A percentile compares a stretch with the other conserved stretches of the same genome.
Evolutionary conservation across 768 basidiomycete species (phyloP).

Genomic region (Cubamyces lactineus): DNA sequence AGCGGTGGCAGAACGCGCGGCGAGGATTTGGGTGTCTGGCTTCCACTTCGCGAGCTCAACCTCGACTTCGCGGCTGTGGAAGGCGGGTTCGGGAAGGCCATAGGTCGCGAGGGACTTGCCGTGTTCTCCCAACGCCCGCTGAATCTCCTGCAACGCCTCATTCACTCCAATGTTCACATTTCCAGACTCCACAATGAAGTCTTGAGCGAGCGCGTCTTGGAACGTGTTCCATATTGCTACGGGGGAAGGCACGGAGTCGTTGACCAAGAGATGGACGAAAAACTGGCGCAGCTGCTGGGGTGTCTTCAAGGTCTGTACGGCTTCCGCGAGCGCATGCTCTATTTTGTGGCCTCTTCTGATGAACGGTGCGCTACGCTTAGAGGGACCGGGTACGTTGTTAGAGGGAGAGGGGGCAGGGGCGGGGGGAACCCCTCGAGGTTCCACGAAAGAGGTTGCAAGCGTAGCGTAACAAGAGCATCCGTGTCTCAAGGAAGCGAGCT

Average conservation of each 20-base stretch:
- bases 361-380: slow-evolving; percentile 30
- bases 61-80: slow-evolving; percentile 34
- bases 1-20: slow-evolving; percentile 14
- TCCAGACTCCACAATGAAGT: slow-evolving; percentile 28
- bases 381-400: slow-evolving; percentile 30
- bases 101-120: slow-evolving; percentile 33
- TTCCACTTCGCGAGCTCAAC: slow-evolving; percentile 34
- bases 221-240: slow-evolving; percentile 36
- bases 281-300: slow-evolving; percentile 43
- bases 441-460: background rate
- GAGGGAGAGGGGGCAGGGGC: background rate
- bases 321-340: slow-evolving; percentile 40
- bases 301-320: slow-evolving; percentile 35
- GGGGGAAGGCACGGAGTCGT: slow-evolving; percentile 35
- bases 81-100: slow-evolving; percentile 36
- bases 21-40: slow-evolving; percentile 10
- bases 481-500: background rate
- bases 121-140: slow-evolving; percentile 29
- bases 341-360: slow-evolving; percentile 31
- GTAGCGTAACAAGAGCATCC: slow-evolving; percentile 25
- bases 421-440: background rate
- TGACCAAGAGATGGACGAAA: slow-evolving; percentile 43
- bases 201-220: slow-evolving; percentile 27
- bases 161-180: slow-evolving; percentile 28
- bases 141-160: slow-evolving; percentile 31